Evolutionary conservation across 75 land plant species (phyloP).

Genomic region (Picea sitchensis): DNA sequence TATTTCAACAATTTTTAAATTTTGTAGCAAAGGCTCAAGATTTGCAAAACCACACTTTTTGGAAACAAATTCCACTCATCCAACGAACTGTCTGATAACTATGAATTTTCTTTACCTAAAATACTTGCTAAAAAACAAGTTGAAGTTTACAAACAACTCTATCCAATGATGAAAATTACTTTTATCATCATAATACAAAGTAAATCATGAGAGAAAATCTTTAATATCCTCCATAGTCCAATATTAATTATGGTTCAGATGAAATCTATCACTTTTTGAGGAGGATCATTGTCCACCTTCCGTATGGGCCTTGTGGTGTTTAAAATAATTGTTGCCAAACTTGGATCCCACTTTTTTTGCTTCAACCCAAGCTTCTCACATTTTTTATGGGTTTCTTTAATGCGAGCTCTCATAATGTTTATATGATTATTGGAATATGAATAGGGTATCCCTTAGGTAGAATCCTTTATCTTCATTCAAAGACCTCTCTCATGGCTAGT

Average conservation of each 20-base stretch:
- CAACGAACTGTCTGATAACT: constrained; percentile 57
- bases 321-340: no score
- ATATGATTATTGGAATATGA: no score
- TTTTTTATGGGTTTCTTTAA: no score
- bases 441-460: no score
- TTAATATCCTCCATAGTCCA: constrained; percentile 37
- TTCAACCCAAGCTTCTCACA: no score
- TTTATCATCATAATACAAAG: constrained; percentile 44
- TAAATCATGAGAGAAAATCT: constrained; percentile 30
- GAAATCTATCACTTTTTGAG: constrained; percentile 24
- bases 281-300: neutral
- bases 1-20: constrained; percentile 87
- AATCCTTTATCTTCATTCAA: no score
- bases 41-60: constrained; percentile 76
- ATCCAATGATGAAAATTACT: constrained; percentile 97
- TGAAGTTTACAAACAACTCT: no score
- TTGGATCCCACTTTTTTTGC: no score
- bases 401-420: no score
- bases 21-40: constrained; percentile 81
- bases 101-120: constrained; percentile 70
- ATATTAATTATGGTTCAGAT: constrained; percentile 26
- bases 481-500: no score
- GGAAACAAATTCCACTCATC: constrained; percentile 66
- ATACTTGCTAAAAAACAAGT: constrained; percentile 84
- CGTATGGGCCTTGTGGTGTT: no score